Base-by-base conservation (phyloP, 805 yeast species). In the Jamesozyma hellenica region DNA sequence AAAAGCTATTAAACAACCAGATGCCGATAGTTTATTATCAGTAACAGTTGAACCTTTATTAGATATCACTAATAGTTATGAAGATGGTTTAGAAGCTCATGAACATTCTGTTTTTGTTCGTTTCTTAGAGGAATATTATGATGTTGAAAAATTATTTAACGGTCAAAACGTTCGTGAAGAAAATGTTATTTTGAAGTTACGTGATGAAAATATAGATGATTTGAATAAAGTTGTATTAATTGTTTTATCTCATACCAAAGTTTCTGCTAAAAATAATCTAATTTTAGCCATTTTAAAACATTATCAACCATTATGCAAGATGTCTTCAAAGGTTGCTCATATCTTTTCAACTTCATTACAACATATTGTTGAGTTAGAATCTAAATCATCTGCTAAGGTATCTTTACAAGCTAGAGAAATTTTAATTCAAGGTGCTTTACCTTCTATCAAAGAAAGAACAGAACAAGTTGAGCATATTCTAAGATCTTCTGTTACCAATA, bases 401-500 rank as follows among this genome's bases (percentile, higher is more conserved):
- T 85, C 95, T 21, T 70, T 92, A 57, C 87, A 85, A 64, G 96
- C 97, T 1, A 79, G 97, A 60, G 99, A 94, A 66, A 82, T 94
- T 44, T 74, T 92, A 55, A 92, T 92, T 55, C 95, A 88, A 70
- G 92, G 96, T 61, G 86, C 97, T 25, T 72, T 92, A 66, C 99
- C 99, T 29, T 87, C 97, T 3, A 80, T 87, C 47, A 79, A 84
- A 63, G 99, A 92, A 66, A 79, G 97, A 68, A 81, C 95, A 26
- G 96, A 90, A 62, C 98, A 94, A 68, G 74, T 92, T 58, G 97
- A 94, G 68, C 96, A 90, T 62, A 92, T 92, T 53, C 73, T 92
- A 64, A 79, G 86, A 63, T 77, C 94, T 9, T 79, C 96, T 28
- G 97, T 92, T 36, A 83, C 88, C 52, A 87, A 83, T 52, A 75